A percentile compares a stretch with the other conserved stretches of the same genome.
Evolutionary conservation across 2,329 filamentous ascomycete species (phyloP).

Genomic region (Ceratocystiopsis minuta): DNA sequence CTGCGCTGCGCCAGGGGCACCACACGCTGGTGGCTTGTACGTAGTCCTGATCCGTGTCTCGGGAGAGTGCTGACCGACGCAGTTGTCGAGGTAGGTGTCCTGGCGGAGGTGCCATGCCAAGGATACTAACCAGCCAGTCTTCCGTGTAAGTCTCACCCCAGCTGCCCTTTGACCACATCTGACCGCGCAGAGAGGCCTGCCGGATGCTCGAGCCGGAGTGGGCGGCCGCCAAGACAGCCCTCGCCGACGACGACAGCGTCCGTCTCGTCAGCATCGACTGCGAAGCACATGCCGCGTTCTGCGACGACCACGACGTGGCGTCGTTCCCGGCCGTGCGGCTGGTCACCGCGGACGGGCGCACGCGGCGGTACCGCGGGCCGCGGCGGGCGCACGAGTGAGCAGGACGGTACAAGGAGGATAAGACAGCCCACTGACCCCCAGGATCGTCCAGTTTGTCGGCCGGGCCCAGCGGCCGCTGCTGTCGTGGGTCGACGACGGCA

Average conservation of each 20-base stretch:
- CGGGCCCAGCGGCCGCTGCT: constrained; percentile 14
- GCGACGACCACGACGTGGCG: constrained; percentile 21
- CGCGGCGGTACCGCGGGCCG: constrained; percentile 24
- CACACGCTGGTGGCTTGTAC: constrained; percentile 17
- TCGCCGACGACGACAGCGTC: constrained; percentile 3
- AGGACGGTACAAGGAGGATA: no score
- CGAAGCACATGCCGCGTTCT: constrained; percentile 17
- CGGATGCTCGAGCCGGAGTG: constrained; percentile 20
- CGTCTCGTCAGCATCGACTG: constrained; percentile 24
- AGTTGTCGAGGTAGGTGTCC: constrained; percentile 7
- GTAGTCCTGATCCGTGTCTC: constrained; percentile 5
- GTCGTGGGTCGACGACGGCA: constrained; percentile 13
- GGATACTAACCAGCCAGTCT: constrained; percentile 3
- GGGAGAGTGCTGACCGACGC: neutral
- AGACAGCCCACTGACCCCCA: constrained; percentile 1
- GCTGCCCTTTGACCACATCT: neutral
- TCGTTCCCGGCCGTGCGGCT: constrained; percentile 30
- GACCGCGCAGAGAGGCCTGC: constrained; percentile 13
- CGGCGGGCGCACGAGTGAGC: constrained; percentile 20
- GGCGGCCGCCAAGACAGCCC: constrained; percentile 11
- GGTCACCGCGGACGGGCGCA: constrained; percentile 18
- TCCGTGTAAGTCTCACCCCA: constrained; percentile 3
- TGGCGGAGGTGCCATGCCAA: neutral
- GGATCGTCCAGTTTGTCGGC: constrained; percentile 15
- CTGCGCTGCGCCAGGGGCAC: constrained; percentile 8